Percentiles rank a stretch among this genome's conserved stretches.
Conservation (phyloP, 164 flowering plant species). For the Akebia trifoliata region DNA sequence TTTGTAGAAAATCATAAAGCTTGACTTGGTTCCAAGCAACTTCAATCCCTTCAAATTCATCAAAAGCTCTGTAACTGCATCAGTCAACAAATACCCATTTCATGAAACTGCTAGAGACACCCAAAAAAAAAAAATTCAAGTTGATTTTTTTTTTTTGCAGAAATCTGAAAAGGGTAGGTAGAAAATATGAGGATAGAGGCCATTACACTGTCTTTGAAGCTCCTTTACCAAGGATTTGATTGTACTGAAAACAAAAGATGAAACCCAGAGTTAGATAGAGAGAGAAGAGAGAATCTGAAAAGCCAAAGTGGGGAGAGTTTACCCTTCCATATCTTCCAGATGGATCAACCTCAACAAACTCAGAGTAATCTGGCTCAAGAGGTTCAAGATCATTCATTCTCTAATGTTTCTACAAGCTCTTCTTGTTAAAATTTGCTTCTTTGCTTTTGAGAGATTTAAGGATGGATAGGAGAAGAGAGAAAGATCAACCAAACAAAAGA, state of each 20-base stretch:
- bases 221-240: slow-evolving; percentile 90
- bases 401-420: background rate
- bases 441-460: slow-evolving; percentile 1
- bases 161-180: slow-evolving; percentile 14
- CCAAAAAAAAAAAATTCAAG: background rate
- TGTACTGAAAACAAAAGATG: slow-evolving; percentile 51
- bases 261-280: slow-evolving; percentile 11
- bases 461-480: too few species aligned
- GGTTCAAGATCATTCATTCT: slow-evolving; percentile 39
- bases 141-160: too few species aligned
- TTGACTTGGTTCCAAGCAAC: slow-evolving; percentile 99
- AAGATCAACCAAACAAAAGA: background rate
- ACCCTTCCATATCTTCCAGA: slow-evolving; percentile 99
- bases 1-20: slow-evolving; percentile 69
- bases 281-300: background rate
- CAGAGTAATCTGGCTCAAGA: slow-evolving; percentile 39
- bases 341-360: slow-evolving; percentile 93
- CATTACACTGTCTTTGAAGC: slow-evolving; percentile 95
- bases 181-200: too few species aligned
- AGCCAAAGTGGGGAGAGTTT: slow-evolving; percentile 1
- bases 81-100: slow-evolving; percentile 10
- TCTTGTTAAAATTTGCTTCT: background rate
- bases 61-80: slow-evolving; percentile 85
- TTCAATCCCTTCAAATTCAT: slow-evolving; percentile 95
- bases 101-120: background rate